A percentile compares a stretch with the other conserved stretches of the same genome.
These are phyloP conservation scores for Plantago elongata DNA, from an alignment of 257 asterid genomes.

Conservation along the genomic window DNA sequence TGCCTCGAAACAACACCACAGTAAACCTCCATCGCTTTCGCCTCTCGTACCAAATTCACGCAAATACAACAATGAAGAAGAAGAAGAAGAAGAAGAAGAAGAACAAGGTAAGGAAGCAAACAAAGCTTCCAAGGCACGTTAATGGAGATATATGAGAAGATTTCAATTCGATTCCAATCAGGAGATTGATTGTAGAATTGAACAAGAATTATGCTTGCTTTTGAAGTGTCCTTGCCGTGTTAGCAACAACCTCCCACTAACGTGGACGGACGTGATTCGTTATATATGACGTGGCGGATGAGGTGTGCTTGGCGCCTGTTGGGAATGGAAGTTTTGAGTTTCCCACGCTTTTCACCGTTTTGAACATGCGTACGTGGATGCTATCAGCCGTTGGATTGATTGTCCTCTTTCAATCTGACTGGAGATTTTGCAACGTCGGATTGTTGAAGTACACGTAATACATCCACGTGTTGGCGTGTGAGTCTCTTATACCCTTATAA, in stretches of 20 bases:
- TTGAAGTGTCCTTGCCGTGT: not conserved
- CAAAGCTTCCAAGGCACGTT: not conserved
- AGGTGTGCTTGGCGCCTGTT: conserved; percentile 31
- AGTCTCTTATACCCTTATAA: too few relatives aligned
- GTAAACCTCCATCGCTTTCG: too few relatives aligned
- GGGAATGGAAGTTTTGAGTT: conserved; percentile 25
- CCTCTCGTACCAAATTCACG: conserved; percentile 15
- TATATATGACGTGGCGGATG: not conserved
- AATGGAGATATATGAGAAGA: not conserved
- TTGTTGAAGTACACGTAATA: not conserved
- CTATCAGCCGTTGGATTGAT: conserved; percentile 9
- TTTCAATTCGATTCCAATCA: not conserved
- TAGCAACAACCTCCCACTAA: conserved; percentile 3
- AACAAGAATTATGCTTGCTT: not conserved
- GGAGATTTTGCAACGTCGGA: conserved; percentile 21
- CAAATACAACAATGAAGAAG: conserved; percentile 13
- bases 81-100: not conserved
- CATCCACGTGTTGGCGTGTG: not conserved
- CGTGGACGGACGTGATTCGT: conserved; percentile 37
- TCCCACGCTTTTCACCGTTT: conserved; percentile 33
- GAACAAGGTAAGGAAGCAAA: not conserved
- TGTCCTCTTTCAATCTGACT: not conserved
- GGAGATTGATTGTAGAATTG: not conserved
- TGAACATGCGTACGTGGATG: conserved; percentile 22
- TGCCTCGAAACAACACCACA: conserved; percentile 29